Percentiles rank a stretch among this genome's conserved stretches.
Conservation (phyloP, 179 eudicot species). For the Actinidia chinensis region DNA sequence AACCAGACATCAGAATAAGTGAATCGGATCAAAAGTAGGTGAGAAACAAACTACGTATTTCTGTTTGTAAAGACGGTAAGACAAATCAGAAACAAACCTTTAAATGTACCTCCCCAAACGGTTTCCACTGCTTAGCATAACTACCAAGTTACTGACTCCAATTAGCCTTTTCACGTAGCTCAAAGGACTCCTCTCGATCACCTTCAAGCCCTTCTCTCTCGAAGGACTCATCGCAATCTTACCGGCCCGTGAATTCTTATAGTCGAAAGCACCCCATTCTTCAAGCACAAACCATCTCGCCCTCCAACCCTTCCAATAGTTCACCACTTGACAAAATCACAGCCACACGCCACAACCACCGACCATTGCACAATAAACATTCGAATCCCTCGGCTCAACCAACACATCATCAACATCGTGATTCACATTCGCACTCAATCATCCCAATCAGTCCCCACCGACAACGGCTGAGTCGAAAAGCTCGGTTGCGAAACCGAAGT, state of each 20-base stretch:
- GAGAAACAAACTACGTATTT: not conserved
- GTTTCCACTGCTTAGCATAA: slow-evolving; percentile 64
- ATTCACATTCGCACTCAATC: slow-evolving; percentile 23
- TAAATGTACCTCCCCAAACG: slow-evolving; percentile 84
- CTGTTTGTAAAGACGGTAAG: not conserved
- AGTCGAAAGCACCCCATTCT: slow-evolving; percentile 85
- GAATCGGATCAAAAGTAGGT: not conserved
- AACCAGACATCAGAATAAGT: slow-evolving; percentile 2
- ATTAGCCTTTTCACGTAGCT: slow-evolving; percentile 64
- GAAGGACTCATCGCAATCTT: slow-evolving; percentile 58
- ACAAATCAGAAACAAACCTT: slow-evolving; percentile 50
- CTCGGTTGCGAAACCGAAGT: slow-evolving; percentile 62
- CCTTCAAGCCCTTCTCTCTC: slow-evolving; percentile 57
- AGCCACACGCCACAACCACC: slow-evolving; percentile 43
- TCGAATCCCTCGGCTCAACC: slow-evolving; percentile 36
- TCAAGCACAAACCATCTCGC: slow-evolving; percentile 88
- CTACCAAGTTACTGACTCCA: slow-evolving; percentile 29
- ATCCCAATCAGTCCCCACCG: slow-evolving; percentile 44
- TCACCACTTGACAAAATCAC: slow-evolving; percentile 90
- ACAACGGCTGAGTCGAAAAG: slow-evolving; percentile 58
- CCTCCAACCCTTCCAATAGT: slow-evolving; percentile 93
- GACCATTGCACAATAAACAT: slow-evolving; percentile 30
- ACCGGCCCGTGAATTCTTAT: slow-evolving; percentile 87
- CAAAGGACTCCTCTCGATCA: slow-evolving; percentile 77
- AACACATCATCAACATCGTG: slow-evolving; percentile 48